Evolutionary conservation across 2,329 filamentous ascomycete species (phyloP).

Genomic region (Blumeriella jaapii): DNA sequence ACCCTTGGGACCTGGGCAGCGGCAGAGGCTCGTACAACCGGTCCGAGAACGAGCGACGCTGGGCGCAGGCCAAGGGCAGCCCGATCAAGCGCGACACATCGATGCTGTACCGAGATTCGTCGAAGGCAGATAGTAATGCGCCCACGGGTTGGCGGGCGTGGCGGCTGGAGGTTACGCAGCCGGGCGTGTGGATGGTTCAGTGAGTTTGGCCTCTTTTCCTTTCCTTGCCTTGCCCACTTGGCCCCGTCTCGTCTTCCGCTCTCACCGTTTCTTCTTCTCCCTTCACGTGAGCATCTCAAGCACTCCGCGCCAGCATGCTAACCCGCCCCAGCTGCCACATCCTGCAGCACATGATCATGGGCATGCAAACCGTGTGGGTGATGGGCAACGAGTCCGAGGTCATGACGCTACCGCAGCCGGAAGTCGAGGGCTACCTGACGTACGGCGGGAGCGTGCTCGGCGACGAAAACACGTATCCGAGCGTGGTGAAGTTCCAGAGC

Average conservation of each 20-base stretch:
- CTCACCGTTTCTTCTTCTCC: no score
- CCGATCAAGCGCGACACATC: conserved; percentile 29
- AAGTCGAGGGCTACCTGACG: conserved; percentile 26
- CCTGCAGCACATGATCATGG: conserved; percentile 38
- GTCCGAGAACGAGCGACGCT: conserved; percentile 29
- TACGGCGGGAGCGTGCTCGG: conserved; percentile 26
- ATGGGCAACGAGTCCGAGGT: conserved; percentile 25
- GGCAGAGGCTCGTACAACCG: conserved; percentile 35
- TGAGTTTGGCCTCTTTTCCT: no score
- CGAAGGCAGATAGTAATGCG: conserved; percentile 25
- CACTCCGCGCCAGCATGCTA: not conserved
- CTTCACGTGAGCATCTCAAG: no score
- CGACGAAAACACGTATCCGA: conserved; percentile 22
- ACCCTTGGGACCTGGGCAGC: conserved; percentile 34
- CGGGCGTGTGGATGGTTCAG: conserved; percentile 40
- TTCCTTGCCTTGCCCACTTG: no score
- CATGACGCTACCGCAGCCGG: conserved; percentile 14
- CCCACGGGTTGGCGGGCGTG: conserved; percentile 38
- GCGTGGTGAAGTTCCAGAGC: conserved; percentile 11
- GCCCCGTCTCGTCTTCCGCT: no score
- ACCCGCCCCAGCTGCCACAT: conserved; percentile 28
- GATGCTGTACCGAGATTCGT: conserved; percentile 35
- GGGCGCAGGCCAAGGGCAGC: conserved; percentile 17
- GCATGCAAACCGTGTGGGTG: conserved; percentile 30
- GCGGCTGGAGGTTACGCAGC: conserved; percentile 35